Conservation (phyloP, 768 basidiomycete genomes). For the Tulasnella sp. region DNA sequence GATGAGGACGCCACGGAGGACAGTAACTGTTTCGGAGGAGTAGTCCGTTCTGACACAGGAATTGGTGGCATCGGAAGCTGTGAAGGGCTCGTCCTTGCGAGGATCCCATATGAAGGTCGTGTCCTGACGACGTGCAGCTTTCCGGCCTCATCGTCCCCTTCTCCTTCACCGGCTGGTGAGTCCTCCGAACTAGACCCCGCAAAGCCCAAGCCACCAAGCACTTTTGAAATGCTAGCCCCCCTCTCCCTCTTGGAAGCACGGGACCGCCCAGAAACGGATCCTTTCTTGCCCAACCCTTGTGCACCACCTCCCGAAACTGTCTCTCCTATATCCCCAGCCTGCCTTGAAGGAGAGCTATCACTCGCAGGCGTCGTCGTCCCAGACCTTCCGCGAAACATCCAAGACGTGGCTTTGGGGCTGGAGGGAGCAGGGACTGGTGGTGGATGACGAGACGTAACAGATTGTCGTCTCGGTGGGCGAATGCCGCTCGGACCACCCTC, state of each 20-base stretch:
- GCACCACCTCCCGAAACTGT: too few relatives aligned
- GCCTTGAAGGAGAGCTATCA: too few relatives aligned
- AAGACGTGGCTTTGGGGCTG: not conserved
- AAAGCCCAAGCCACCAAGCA: not conserved
- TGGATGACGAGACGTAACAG: not conserved
- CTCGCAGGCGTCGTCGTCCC: not conserved
- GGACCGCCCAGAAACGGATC: too few relatives aligned
- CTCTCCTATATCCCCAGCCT: too few relatives aligned
- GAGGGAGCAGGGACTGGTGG: not conserved
- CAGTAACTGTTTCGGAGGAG: not conserved
- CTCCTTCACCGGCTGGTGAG: too few relatives aligned
- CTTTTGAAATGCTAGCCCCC: not conserved
- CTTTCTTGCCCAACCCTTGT: too few relatives aligned
- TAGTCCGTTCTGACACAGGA: not conserved
- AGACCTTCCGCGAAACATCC: not conserved
- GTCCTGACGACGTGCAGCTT: not conserved
- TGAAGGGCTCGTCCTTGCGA: not conserved
- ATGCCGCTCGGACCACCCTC: not conserved
- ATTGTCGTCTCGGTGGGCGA: not conserved
- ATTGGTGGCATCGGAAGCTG: not conserved
- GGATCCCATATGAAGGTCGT: constrained; percentile 4
- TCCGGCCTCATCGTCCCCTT: too few relatives aligned
- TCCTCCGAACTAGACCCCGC: constrained; percentile 2
- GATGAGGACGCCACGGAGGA: not conserved
- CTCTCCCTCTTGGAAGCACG: too few relatives aligned